phyloP scores from a whole-genome alignment of 83 land plant genomes.

The Thuja plicata region DNA sequence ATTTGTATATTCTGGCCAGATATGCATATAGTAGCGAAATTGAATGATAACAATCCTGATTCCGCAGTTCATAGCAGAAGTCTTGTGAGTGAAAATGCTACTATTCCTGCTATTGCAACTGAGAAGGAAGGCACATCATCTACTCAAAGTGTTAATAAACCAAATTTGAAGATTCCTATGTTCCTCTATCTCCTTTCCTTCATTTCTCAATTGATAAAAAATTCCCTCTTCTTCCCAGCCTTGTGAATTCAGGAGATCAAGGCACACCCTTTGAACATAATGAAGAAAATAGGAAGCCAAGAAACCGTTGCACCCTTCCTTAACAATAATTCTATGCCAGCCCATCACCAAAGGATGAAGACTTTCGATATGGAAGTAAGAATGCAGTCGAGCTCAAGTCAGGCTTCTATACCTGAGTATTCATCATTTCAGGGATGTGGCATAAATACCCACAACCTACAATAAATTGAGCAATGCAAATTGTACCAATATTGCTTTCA shows the following conservation, averaged over 20 bases:
- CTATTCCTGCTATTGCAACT: background rate
- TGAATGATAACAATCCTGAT: background rate
- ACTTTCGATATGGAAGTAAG: background rate
- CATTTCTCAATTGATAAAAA: background rate
- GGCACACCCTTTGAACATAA: background rate
- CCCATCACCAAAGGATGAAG: background rate
- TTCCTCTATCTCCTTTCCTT: background rate
- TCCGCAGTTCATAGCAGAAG: background rate
- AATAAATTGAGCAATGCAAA: background rate
- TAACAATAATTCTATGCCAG: background rate
- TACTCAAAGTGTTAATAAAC: background rate
- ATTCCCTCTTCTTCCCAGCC: background rate
- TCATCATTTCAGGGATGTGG: background rate
- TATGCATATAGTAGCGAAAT: too few species aligned
- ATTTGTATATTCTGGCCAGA: too few species aligned
- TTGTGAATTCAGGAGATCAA: background rate
- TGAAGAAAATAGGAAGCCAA: background rate
- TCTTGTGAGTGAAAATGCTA: too few species aligned
- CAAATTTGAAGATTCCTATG: background rate
- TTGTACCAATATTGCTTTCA: background rate
- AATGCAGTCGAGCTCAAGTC: background rate
- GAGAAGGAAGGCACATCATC: background rate
- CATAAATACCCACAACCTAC: background rate
- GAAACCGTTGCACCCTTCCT: background rate
- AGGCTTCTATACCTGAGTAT: background rate